Base-by-base conservation (phyloP, 345 rosid species). In the Citrus unshiu region DNA sequence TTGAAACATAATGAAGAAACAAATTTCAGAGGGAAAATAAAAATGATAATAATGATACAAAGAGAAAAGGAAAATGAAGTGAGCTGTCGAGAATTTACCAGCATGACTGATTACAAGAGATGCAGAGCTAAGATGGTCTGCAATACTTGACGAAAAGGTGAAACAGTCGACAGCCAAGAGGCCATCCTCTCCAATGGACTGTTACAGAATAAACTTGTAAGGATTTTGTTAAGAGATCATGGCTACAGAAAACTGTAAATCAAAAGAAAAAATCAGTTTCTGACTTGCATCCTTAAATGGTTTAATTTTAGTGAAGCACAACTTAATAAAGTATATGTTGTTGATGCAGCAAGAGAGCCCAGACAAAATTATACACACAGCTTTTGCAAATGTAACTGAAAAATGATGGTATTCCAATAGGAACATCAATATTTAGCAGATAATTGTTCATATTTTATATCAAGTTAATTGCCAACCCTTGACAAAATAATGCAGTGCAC, bases 31-130 rank as follows among this genome's bases (percentile, higher is more conserved):
- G 34, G 34, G 34, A 32, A 32, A 32, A 32, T 32, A 32, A 18
- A 29, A 61, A 25, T 32, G 30, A 7, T 12, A 58, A 75, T 5
- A 27, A 16, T 29, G 54, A 68, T 4, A 69, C 29, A 67, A 19
- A 14, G 61, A 34, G 66, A 19, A 7, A 9, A n/a, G 60, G 75
- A 40, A 82, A 54, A 51, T 34, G 35, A 35, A 68, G 1, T 14
- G 10, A 2, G 49, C 16, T 5, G 7, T 56, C 6, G 49, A 51
- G 62, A 72, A 46, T 81, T 51, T 75, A 90, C 98, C 97, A 46
- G 98, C 98, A 80, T 96, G 98, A 81, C 98, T 93, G 80, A 94
- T 90, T 72, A 94, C 93, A 67, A 92, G 99, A 77, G 98, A 96
- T 56, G 98, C 95, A 51, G 97, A 88, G 68, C 86, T 89, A 62